Percentiles rank a stretch among this genome's conserved stretches.
phyloP scores from a whole-genome alignment of 176 grass and related monocot species.

The Alopecurus myosuroides region DNA sequence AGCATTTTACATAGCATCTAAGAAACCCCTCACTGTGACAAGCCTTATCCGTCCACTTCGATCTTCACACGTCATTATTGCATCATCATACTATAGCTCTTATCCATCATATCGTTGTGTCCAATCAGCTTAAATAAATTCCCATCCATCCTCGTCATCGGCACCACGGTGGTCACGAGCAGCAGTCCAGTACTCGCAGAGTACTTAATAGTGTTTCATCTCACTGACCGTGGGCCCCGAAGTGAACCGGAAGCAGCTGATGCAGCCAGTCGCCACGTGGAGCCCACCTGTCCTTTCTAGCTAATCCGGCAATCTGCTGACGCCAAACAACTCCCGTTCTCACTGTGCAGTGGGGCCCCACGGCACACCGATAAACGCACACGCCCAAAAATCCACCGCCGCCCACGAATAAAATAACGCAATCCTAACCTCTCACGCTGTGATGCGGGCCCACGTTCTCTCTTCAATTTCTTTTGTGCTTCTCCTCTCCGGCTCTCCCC shows the following conservation, averaged over 20 bases:
- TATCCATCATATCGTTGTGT: neutral
- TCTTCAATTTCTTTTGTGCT: neutral
- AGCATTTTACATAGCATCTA: too few relatives aligned
- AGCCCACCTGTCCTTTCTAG: conserved; percentile 5
- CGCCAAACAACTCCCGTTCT: neutral
- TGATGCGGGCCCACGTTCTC: neutral
- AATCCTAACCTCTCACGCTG: neutral
- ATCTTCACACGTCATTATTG: neutral
- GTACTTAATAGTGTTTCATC: neutral
- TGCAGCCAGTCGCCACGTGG: neutral
- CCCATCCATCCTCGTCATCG: neutral
- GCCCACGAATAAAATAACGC: neutral
- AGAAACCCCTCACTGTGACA: too few relatives aligned
- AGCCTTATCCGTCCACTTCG: neutral
- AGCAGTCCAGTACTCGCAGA: neutral
- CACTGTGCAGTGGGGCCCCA: neutral
- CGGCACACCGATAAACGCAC: conserved; percentile 2
- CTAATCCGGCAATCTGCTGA: neutral
- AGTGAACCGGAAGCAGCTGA: neutral
- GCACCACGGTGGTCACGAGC: neutral
- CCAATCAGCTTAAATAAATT: neutral
- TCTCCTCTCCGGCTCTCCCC: neutral
- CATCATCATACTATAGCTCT: neutral
- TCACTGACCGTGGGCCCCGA: neutral
- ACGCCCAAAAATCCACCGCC: conserved; percentile 10